Evolutionary conservation across 2,329 filamentous ascomycete genomes (phyloP).

Genomic region (Diaporthe eres): DNA sequence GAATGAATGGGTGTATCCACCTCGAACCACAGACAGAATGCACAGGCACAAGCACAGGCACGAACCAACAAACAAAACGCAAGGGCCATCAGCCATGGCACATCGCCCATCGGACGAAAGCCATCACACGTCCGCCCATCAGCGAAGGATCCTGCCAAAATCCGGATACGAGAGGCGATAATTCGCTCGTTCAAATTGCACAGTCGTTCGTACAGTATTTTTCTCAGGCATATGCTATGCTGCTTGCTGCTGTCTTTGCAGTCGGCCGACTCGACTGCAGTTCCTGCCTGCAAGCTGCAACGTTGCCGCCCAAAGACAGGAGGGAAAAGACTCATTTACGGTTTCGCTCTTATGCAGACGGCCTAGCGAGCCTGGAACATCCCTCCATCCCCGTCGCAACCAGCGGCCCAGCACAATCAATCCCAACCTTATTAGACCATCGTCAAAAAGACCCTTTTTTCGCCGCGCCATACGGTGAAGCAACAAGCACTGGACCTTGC

Average conservation of each 20-base stretch:
- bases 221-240: not conserved
- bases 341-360: conserved; percentile 23
- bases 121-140: not conserved
- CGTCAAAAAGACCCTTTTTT: not conserved
- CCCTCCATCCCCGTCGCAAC: conserved; percentile 24
- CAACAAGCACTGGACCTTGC: not conserved
- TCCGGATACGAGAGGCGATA: conserved; percentile 13
- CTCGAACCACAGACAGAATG: conserved; percentile 17
- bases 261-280: not conserved
- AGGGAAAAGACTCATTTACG: conserved; percentile 3
- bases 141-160: conserved; percentile 9
- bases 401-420: conserved; percentile 28
- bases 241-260: not conserved
- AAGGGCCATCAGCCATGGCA: conserved; percentile 11
- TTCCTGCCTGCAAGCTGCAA: conserved; percentile 13
- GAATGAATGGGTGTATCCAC: not conserved
- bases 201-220: not conserved
- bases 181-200: not conserved
- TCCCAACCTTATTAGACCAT: conserved; percentile 14
- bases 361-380: conserved; percentile 26
- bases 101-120: conserved; percentile 12
- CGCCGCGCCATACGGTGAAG: not conserved
- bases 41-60: conserved; percentile 21
- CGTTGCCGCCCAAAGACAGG: conserved; percentile 17
- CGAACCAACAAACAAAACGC: conserved; percentile 22